Evolutionary conservation across 176 grass and related monocot species (phyloP).

Genomic region (Tillandsia fasciculata): DNA sequence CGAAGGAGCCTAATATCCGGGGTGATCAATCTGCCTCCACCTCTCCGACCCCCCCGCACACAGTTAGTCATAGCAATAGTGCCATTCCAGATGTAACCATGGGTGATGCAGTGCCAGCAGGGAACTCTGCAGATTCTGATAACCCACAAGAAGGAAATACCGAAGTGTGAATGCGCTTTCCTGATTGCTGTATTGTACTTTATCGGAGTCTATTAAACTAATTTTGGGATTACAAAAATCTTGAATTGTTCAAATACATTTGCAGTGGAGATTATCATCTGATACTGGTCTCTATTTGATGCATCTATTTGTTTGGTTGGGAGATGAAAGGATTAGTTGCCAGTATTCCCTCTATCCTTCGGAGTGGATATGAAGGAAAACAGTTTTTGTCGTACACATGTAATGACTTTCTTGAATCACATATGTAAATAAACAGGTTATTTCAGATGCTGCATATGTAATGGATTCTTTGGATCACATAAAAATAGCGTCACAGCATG

Average conservation of each 20-base stretch:
- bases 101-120: background rate
- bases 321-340: no score
- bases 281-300: constrained; percentile 2
- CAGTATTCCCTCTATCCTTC: no score
- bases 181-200: background rate
- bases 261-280: background rate
- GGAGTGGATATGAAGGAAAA: no score
- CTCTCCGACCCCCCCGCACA: background rate
- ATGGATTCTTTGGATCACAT: no score
- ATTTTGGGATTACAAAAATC: background rate
- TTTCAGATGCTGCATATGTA: no score
- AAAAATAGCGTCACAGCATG: no score
- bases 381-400: no score
- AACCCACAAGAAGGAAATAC: background rate
- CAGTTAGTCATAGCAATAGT: background rate
- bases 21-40: background rate
- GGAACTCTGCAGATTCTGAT: background rate
- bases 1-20: background rate
- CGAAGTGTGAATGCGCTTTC: background rate
- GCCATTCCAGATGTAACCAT: background rate
- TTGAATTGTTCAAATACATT: background rate
- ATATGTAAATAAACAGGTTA: no score
- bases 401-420: no score
- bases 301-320: background rate
- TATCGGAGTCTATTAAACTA: background rate